These are phyloP conservation scores for Saturnispora zaruensis DNA, from an alignment of 805 yeast genomes.

Conservation along the genomic window DNA sequence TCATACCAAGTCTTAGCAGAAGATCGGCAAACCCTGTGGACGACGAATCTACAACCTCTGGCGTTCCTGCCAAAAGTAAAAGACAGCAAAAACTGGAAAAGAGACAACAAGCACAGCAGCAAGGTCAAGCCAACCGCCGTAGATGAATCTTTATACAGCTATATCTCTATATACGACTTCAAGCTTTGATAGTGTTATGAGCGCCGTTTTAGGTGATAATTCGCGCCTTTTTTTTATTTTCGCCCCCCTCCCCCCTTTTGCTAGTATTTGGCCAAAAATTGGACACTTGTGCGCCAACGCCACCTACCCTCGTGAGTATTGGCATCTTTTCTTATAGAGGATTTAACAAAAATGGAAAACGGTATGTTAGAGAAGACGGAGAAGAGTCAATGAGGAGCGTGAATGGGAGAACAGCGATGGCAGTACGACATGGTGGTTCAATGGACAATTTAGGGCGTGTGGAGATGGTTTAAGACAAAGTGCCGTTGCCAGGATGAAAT, in stretches of 20 bases:
- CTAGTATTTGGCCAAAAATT: background rate
- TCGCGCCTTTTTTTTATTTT: background rate
- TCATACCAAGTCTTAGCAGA: slow-evolving; percentile 3
- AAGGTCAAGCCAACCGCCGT: background rate
- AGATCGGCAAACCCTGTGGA: background rate
- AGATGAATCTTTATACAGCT: background rate
- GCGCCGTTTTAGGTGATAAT: background rate
- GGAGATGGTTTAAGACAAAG: background rate
- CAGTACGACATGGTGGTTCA: background rate
- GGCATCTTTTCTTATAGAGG: background rate
- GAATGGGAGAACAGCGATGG: background rate
- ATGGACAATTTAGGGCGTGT: no score
- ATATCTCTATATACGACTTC: background rate
- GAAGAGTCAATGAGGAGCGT: background rate
- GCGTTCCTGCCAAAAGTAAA: slow-evolving; percentile 25
- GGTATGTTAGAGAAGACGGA: slow-evolving; percentile 4
- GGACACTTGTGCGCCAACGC: slow-evolving; percentile 1
- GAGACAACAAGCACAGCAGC: slow-evolving; percentile 13
- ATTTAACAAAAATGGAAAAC: slow-evolving; percentile 8
- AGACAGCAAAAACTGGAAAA: slow-evolving; percentile 35
- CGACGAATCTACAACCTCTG: slow-evolving; percentile 6
- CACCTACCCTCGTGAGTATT: background rate
- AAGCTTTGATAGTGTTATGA: background rate
- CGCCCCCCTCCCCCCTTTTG: background rate
- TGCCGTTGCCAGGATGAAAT: background rate